A percentile compares a stretch with the other conserved stretches of the same genome.
Conservation (phyloP, 768 basidiomycete genomes). For the Phlebiopsis flavidoalba region DNA sequence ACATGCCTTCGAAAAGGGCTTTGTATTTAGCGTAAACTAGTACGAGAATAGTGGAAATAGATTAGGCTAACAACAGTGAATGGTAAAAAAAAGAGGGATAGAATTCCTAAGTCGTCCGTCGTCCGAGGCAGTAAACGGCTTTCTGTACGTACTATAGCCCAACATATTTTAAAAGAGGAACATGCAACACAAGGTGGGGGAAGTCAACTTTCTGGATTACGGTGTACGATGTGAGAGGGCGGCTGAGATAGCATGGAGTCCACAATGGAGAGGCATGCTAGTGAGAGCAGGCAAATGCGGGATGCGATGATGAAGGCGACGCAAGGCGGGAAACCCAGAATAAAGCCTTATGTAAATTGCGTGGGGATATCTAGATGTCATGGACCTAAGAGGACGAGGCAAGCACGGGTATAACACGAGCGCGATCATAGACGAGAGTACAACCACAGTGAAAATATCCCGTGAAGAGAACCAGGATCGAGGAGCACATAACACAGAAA, state of each 20-base stretch:
- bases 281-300: constrained; percentile 1
- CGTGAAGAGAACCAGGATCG: constrained; percentile 2
- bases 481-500: not conserved
- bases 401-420: constrained; percentile 9
- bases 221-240: not conserved
- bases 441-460: constrained; percentile 6
- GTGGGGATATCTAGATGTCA: constrained; percentile 22
- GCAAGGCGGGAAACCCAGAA: constrained; percentile 8
- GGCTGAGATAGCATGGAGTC: constrained; percentile 3
- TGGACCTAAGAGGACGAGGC: constrained; percentile 7
- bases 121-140: not conserved
- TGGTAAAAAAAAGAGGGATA: not conserved
- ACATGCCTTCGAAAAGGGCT: not conserved
- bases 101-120: not conserved
- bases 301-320: constrained; percentile 1
- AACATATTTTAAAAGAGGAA: not conserved
- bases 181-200: not conserved
- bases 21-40: not conserved
- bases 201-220: constrained; percentile 3
- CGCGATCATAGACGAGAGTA: not conserved
- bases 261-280: constrained; percentile 5
- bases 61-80: not conserved
- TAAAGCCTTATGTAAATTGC: constrained; percentile 21
- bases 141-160: not conserved
- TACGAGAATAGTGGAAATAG: not conserved